These are phyloP conservation scores for Aspergillus quadrilineatus DNA, from an alignment of 2,329 filamentous ascomycete species.

Conservation along the genomic window DNA sequence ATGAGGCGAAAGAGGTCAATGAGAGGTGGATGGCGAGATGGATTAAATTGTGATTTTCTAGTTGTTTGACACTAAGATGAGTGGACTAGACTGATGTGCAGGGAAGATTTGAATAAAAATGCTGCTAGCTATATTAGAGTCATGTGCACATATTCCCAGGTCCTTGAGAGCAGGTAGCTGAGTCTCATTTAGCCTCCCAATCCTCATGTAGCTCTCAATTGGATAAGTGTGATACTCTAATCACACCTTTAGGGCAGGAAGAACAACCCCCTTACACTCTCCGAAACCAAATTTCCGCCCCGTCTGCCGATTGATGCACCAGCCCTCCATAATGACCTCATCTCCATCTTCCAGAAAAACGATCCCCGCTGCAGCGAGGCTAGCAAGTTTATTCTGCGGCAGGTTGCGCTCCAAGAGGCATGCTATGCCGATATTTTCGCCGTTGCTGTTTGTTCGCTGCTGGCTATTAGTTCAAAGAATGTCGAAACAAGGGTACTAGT, in stretches of 20 bases:
- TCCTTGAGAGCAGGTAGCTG: too few relatives aligned
- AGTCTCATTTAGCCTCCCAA: too few relatives aligned
- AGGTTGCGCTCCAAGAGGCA: constrained; percentile 17
- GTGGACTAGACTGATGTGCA: too few relatives aligned
- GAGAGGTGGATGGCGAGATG: constrained; percentile 68
- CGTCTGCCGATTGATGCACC: constrained; percentile 14
- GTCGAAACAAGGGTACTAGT: not conserved
- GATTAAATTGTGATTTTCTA: constrained; percentile 42
- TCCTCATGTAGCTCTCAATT: too few relatives aligned
- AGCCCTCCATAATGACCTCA: constrained; percentile 18
- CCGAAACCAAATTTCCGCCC: constrained; percentile 16
- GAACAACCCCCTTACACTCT: constrained; percentile 11
- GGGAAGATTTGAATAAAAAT: too few relatives aligned
- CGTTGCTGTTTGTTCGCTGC: constrained; percentile 9
- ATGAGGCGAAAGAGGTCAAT: constrained; percentile 65
- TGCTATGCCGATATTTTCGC: constrained; percentile 16
- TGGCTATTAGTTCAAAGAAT: not conserved
- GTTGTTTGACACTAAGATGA: too few relatives aligned
- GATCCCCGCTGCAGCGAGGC: not conserved
- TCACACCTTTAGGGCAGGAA: constrained; percentile 11
- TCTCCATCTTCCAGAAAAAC: constrained; percentile 17
- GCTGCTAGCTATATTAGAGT: too few relatives aligned
- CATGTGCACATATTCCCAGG: too few relatives aligned
- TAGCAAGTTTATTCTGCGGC: constrained; percentile 5
- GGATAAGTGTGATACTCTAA: not conserved